Percentiles rank a stretch among this genome's conserved stretches.
These are phyloP conservation scores for Aspergillus ostianus DNA, from an alignment of 495 filamentous ascomycete genomes.

Conservation along the genomic window DNA sequence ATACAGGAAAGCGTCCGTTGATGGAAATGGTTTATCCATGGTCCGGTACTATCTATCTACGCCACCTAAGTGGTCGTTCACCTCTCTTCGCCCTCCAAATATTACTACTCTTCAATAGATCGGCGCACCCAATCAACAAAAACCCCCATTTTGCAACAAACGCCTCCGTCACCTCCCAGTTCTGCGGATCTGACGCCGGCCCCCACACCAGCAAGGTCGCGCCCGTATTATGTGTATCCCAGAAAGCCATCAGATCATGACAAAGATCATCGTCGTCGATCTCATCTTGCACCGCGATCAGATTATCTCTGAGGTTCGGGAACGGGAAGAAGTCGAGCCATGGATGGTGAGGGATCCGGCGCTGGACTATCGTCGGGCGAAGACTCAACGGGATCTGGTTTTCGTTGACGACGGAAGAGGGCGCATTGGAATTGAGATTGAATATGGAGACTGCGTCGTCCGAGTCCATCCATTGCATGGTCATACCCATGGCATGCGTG, in stretches of 20 bases:
- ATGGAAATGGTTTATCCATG: no score
- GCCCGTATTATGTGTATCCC: conserved; percentile 26
- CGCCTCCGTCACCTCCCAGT: conserved; percentile 32
- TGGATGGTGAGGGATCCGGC: conserved; percentile 32
- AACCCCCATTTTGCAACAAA: conserved; percentile 31
- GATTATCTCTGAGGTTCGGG: conserved; percentile 33
- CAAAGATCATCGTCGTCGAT: conserved; percentile 38
- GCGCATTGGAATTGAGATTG: conserved; percentile 6
- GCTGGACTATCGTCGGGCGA: conserved; percentile 38
- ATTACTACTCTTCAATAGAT: no score
- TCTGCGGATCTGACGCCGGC: conserved; percentile 22
- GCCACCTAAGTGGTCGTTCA: no score
- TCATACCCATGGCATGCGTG: conserved; percentile 18
- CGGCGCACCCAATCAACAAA: conserved; percentile 21
- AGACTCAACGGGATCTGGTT: conserved; percentile 27
- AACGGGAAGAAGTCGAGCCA: conserved; percentile 32
- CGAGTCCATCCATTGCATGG: conserved; percentile 2
- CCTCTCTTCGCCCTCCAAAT: no score
- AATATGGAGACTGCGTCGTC: conserved; percentile 15
- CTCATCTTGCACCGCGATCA: conserved; percentile 26
- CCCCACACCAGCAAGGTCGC: conserved; percentile 35
- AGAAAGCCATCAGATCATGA: conserved; percentile 31
- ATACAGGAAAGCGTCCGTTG: no score
- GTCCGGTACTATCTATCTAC: no score
- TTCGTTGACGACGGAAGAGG: neutral